phyloP scores from a whole-genome alignment of 352 stramenopile genomes.

The Pythium phragmiticola region DNA sequence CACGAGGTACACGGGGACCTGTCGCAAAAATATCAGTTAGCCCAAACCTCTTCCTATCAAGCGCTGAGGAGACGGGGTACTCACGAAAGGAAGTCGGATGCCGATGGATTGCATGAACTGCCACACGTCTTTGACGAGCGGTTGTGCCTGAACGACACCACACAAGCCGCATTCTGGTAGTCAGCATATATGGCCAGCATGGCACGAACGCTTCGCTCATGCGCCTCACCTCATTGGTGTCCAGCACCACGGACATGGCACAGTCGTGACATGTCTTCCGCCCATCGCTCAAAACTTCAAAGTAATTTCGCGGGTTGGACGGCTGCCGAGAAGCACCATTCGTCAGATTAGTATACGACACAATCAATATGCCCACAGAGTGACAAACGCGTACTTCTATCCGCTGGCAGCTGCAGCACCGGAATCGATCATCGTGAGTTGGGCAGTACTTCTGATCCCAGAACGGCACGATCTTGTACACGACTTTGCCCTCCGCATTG shows the following conservation, averaged over 20 bases:
- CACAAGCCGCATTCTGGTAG: neutral
- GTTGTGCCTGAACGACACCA: slow-evolving; percentile 14
- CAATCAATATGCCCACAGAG: too few relatives aligned
- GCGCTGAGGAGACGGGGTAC: neutral
- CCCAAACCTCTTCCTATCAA: neutral
- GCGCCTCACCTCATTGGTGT: slow-evolving; percentile 44
- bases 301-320: slow-evolving; percentile 36
- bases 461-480: slow-evolving; percentile 67
- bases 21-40: neutral
- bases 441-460: slow-evolving; percentile 65
- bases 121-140: slow-evolving; percentile 61
- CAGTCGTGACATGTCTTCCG: slow-evolving; percentile 72
- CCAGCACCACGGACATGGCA: slow-evolving; percentile 51
- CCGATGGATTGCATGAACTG: slow-evolving; percentile 67
- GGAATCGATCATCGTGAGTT: slow-evolving; percentile 55
- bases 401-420: slow-evolving; percentile 71
- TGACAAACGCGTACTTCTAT: slow-evolving; percentile 40
- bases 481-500: slow-evolving; percentile 44
- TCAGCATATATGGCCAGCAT: neutral
- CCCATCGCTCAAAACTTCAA: slow-evolving; percentile 56
- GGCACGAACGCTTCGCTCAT: neutral
- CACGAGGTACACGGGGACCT: slow-evolving; percentile 70
- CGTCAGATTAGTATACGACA: neutral
- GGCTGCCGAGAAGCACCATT: slow-evolving; percentile 24
- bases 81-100: slow-evolving; percentile 55